These are phyloP conservation scores for Alternaria longipes DNA, from an alignment of 2,329 filamentous ascomycete genomes.

Conservation along the genomic window DNA sequence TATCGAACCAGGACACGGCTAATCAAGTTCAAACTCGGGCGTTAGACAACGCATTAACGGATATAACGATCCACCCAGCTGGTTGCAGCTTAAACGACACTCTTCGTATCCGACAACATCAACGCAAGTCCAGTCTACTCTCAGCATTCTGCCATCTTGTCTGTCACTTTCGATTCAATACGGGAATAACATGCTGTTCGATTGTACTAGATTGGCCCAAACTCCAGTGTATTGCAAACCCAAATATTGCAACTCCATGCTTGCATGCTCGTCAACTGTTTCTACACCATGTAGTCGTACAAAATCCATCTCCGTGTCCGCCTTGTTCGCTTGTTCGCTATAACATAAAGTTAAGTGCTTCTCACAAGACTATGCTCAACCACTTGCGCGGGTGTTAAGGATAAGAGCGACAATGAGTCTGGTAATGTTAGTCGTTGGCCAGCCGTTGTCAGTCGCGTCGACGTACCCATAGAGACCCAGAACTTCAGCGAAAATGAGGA, in stretches of 20 bases:
- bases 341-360: not conserved
- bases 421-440: conserved; percentile 23
- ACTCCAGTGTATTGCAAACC: conserved; percentile 25
- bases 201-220: conserved; percentile 18
- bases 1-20: not conserved
- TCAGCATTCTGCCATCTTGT: conserved; percentile 1
- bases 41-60: not conserved
- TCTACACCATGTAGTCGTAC: conserved; percentile 44
- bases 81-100: not conserved
- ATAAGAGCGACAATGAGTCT: conserved; percentile 94
- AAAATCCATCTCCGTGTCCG: conserved; percentile 16
- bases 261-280: conserved; percentile 33
- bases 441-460: not conserved
- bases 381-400: conserved; percentile 85
- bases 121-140: not conserved
- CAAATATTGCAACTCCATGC: conserved; percentile 23
- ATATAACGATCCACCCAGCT: not conserved
- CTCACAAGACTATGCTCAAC: conserved; percentile 42
- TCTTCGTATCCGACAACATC: not conserved
- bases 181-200: not conserved
- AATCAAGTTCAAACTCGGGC: not conserved
- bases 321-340: not conserved
- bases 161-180: conserved; percentile 1
- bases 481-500: conserved; percentile 98
- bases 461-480: conserved; percentile 92